Conservation (phyloP, 495 filamentous ascomycete genomes). For the Copromyces sp. region DNA sequence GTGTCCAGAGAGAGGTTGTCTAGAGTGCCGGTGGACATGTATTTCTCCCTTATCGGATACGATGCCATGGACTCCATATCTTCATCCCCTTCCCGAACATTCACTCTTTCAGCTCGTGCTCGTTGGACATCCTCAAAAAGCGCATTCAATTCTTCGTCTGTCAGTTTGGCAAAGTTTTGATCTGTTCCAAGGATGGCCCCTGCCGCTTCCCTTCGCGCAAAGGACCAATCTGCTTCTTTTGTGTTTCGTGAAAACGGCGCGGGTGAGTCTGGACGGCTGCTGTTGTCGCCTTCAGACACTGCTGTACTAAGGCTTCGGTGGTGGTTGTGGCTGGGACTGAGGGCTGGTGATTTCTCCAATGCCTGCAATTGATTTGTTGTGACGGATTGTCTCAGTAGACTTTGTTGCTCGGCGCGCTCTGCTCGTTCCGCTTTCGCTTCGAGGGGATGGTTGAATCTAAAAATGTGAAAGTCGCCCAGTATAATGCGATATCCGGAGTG, state of each 20-base stretch:
- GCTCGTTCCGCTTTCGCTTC: constrained; percentile 90
- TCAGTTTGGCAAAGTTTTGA: constrained; percentile 77
- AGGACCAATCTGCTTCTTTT: constrained; percentile 91
- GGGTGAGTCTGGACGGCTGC: constrained; percentile 67
- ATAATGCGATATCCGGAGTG: constrained; percentile 93
- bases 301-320: constrained; percentile 67
- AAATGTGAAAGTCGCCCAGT: constrained; percentile 97
- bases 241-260: constrained; percentile 53
- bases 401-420: constrained; percentile 49
- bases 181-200: constrained; percentile 83
- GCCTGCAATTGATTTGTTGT: constrained; percentile 66
- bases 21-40: constrained; percentile 87
- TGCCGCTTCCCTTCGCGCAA: constrained; percentile 86
- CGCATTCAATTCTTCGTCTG: constrained; percentile 90
- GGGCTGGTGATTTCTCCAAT: constrained; percentile 36
- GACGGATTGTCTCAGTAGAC: constrained; percentile 78
- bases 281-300: constrained; percentile 52
- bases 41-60: constrained; percentile 86
- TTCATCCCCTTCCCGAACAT: constrained; percentile 67
- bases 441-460: constrained; percentile 95
- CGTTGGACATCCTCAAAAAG: constrained; percentile 91
- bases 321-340: constrained; percentile 61
- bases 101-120: constrained; percentile 69
- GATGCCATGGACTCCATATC: constrained; percentile 84
- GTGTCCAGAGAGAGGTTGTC: constrained; percentile 98